Conservation (phyloP, 768 basidiomycete species). For the Calocybe indica region DNA sequence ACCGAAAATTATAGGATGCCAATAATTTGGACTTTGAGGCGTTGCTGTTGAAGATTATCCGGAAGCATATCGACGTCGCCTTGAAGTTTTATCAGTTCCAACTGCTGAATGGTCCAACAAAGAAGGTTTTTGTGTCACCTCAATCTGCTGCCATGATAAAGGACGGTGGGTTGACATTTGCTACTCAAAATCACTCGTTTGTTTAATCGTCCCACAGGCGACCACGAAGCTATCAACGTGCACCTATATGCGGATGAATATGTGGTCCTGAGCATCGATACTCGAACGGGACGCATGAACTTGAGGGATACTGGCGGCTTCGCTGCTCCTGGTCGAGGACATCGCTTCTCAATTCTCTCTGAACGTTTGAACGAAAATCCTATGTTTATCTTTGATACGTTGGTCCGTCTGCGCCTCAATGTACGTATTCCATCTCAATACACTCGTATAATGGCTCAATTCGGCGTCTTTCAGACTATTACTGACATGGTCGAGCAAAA, state of each 20-base stretch:
- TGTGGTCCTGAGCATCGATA: slow-evolving; percentile 72
- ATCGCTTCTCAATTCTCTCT: slow-evolving; percentile 53
- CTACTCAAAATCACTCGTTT: not conserved
- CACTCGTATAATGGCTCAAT: not conserved
- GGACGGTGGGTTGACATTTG: slow-evolving; percentile 40
- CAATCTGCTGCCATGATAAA: slow-evolving; percentile 51
- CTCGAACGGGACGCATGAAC: slow-evolving; percentile 72
- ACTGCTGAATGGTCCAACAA: slow-evolving; percentile 43
- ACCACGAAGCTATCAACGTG: slow-evolving; percentile 53
- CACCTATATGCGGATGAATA: slow-evolving; percentile 74
- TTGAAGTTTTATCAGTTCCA: slow-evolving; percentile 50
- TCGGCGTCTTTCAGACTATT: slow-evolving; percentile 58
- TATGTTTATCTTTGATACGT: slow-evolving; percentile 43
- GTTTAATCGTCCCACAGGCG: slow-evolving; percentile 29
- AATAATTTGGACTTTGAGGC: slow-evolving; percentile 70
- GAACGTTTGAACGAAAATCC: slow-evolving; percentile 71
- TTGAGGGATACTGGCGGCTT: slow-evolving; percentile 80
- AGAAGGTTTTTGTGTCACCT: slow-evolving; percentile 54
- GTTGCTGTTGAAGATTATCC: slow-evolving; percentile 56
- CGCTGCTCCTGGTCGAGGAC: slow-evolving; percentile 65
- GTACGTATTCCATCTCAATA: slow-evolving; percentile 34
- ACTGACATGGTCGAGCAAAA: slow-evolving; percentile 79
- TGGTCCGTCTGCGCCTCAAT: slow-evolving; percentile 54
- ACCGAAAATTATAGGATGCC: slow-evolving; percentile 42
- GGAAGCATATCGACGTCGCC: slow-evolving; percentile 60